These are phyloP conservation scores for Petunia hybrid DNA, from an alignment of 305 asterid genomes.

Conservation along the genomic window DNA sequence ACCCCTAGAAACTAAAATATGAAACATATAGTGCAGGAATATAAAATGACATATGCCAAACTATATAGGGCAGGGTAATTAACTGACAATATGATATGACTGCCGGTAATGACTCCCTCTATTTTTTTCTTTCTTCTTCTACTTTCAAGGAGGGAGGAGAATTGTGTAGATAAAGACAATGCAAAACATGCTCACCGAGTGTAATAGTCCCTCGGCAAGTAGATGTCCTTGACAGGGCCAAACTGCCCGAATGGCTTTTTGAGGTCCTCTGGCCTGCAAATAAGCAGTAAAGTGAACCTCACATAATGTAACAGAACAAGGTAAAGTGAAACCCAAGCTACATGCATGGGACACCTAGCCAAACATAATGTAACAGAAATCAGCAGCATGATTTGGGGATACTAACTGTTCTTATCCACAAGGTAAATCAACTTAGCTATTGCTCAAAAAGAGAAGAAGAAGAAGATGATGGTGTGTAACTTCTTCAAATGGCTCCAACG, in stretches of 20 bases:
- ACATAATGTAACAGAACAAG: too few species aligned
- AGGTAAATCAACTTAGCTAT: not conserved
- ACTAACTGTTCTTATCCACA: too few species aligned
- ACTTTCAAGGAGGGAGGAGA: constrained; percentile 9
- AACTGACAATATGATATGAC: not conserved
- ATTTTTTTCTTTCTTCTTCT: constrained; percentile 1
- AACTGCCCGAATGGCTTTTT: constrained; percentile 88
- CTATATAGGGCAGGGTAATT: constrained; percentile 7
- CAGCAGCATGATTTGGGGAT: too few species aligned
- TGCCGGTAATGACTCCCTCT: not conserved
- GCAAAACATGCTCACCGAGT: constrained; percentile 76
- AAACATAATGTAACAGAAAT: not conserved
- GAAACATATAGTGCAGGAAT: not conserved
- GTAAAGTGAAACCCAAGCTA: not conserved
- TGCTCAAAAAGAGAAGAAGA: not conserved
- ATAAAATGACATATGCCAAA: not conserved
- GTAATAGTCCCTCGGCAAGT: constrained; percentile 88
- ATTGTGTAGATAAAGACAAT: not conserved
- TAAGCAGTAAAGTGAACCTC: constrained; percentile 11
- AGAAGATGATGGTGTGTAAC: not conserved
- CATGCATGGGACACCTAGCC: constrained; percentile 19
- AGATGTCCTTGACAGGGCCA: constrained; percentile 86
- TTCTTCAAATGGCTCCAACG: constrained; percentile 20
- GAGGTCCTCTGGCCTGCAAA: constrained; percentile 80
- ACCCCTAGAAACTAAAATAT: not conserved